Percentiles rank a stretch among this genome's conserved stretches.
These are phyloP conservation scores for Diatrype stigma DNA, from an alignment of 2,329 filamentous ascomycete species.

Conservation along the genomic window DNA sequence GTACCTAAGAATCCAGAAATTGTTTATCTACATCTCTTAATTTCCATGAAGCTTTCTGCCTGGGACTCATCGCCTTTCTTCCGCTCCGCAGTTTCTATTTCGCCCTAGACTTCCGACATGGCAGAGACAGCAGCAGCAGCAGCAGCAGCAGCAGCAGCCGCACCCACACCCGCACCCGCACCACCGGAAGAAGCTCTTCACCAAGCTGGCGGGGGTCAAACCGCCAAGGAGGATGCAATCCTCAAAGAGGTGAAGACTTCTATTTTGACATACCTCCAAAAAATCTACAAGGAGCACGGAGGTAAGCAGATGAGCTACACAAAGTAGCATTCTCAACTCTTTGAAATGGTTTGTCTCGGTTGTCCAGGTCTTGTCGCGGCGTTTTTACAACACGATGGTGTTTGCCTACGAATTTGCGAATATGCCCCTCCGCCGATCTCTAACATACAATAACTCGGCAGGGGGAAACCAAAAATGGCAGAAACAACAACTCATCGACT, in stretches of 20 bases:
- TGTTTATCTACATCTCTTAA: too few species aligned
- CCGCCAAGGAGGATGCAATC: constrained; percentile 35
- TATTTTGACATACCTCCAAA: constrained; percentile 39
- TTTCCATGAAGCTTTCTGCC: too few species aligned
- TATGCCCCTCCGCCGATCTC: constrained; percentile 28
- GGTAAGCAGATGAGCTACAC: constrained; percentile 13
- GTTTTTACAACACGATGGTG: too few species aligned
- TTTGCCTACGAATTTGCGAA: constrained; percentile 14
- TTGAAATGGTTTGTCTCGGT: too few species aligned
- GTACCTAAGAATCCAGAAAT: background rate
- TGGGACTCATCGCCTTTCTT: too few species aligned
- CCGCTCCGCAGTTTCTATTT: too few species aligned
- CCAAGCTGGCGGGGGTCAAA: constrained; percentile 45
- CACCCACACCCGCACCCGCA: constrained; percentile 19
- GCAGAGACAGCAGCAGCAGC: constrained; percentile 6
- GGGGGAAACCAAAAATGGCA: constrained; percentile 39
- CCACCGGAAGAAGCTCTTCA: constrained; percentile 27
- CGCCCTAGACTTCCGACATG: background rate
- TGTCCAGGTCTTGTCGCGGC: too few species aligned
- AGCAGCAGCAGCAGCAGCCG: background rate
- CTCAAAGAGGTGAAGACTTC: constrained; percentile 38
- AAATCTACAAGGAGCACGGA: constrained; percentile 43
- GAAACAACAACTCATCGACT: constrained; percentile 39
- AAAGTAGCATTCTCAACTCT: background rate
- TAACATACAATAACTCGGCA: constrained; percentile 40